phyloP scores from a whole-genome alignment of 441 rosid species.

The Gossypium schwendimanii region DNA sequence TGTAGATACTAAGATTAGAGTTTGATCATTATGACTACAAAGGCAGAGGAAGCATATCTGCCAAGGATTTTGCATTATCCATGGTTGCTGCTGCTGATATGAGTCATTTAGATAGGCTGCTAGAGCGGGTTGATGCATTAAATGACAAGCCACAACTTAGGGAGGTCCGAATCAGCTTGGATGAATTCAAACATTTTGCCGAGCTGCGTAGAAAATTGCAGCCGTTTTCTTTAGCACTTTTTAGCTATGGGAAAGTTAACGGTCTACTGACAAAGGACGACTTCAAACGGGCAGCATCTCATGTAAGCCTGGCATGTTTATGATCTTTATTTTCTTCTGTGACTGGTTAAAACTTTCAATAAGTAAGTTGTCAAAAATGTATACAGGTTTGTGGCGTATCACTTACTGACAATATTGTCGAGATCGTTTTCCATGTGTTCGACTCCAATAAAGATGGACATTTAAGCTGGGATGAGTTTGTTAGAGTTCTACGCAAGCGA shows the following conservation, averaged over 20 bases:
- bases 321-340: not conserved
- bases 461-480: slow-evolving; percentile 65
- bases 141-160: slow-evolving; percentile 36
- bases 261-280: slow-evolving; percentile 60
- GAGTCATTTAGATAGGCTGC: slow-evolving; percentile 47
- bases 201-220: slow-evolving; percentile 63
- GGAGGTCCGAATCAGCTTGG: slow-evolving; percentile 45
- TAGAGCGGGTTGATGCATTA: slow-evolving; percentile 60
- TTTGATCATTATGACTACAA: slow-evolving; percentile 82
- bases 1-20: slow-evolving; percentile 67
- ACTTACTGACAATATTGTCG: slow-evolving; percentile 52
- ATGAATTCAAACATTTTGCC: slow-evolving; percentile 68
- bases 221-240: slow-evolving; percentile 13
- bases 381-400: slow-evolving; percentile 61
- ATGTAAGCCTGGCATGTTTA: slow-evolving; percentile 26
- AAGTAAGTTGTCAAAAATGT: not conserved
- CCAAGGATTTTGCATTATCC: slow-evolving; percentile 77
- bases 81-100: slow-evolving; percentile 89
- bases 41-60: slow-evolving; percentile 56
- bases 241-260: slow-evolving; percentile 1
- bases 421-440: slow-evolving; percentile 65
- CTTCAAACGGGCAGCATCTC: slow-evolving; percentile 76
- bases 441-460: slow-evolving; percentile 62
- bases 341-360: not conserved
- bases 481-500: slow-evolving; percentile 51